Evolutionary conservation across 2,329 filamentous ascomycete species (phyloP).

Genomic region (Colletotrichum sp.): DNA sequence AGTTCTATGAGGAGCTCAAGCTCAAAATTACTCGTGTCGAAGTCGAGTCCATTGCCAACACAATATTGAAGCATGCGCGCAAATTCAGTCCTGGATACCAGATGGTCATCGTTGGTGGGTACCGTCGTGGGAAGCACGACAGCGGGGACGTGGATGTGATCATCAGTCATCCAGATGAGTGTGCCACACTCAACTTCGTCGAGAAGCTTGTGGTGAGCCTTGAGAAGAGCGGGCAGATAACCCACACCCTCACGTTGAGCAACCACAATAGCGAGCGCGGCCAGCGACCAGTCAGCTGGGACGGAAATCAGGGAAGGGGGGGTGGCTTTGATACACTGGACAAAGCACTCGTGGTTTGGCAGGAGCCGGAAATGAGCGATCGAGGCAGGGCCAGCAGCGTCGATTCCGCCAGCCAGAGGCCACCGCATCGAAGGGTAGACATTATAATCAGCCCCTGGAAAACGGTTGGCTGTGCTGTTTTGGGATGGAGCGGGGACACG

Average conservation of each 20-base stretch:
- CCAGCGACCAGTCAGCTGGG: conserved; percentile 65
- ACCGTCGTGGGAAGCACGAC: conserved; percentile 75
- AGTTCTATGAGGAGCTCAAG: conserved; percentile 88
- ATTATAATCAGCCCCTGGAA: conserved; percentile 91
- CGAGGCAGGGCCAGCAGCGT: not conserved
- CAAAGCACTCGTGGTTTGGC: conserved; percentile 93
- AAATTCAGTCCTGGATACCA: conserved; percentile 60
- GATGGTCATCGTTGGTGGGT: conserved; percentile 76
- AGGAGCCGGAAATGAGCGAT: conserved; percentile 58
- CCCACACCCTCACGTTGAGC: conserved; percentile 78
- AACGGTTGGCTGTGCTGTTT: conserved; percentile 84
- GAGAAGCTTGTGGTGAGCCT: conserved; percentile 73
- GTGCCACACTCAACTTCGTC: conserved; percentile 73
- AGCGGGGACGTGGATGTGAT: conserved; percentile 88
- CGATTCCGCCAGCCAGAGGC: not conserved
- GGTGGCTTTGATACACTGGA: conserved; percentile 86
- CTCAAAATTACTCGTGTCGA: conserved; percentile 74
- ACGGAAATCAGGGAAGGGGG: conserved; percentile 46
- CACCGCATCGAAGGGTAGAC: conserved; percentile 83
- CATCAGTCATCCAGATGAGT: conserved; percentile 77
- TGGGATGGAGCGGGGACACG: conserved; percentile 88
- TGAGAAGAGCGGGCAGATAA: conserved; percentile 74
- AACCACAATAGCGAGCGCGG: conserved; percentile 74
- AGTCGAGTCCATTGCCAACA: conserved; percentile 70
- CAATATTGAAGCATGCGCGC: conserved; percentile 71